Base-by-base conservation (phyloP, 106 monocot species). In the Dioscorea dumetorum region DNA sequence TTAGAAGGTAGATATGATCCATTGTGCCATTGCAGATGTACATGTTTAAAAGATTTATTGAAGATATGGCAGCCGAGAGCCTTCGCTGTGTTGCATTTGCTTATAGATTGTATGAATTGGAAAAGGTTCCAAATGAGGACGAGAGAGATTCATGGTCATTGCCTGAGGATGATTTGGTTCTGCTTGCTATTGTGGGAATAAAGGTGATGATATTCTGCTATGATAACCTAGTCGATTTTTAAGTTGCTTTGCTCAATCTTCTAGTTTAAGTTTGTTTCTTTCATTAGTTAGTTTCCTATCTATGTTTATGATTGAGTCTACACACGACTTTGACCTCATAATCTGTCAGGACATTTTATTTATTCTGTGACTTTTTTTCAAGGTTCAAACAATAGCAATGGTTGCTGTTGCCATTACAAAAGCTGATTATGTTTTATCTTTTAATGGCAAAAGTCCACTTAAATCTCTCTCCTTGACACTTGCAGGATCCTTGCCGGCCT, bases 11-110 rank as follows among this genome's bases (percentile, higher is more conserved):
- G 15, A 16, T 54, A 5, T 54, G 54, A 54, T 54, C 54, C 19
- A 54, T 54, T 12, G 9, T 8, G 54, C 4, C 61, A 2, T 12
- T 72, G 64, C 67, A 97, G 95, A 52, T 76, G 62, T 74, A 78
- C 71, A 77, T 75, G 66, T 91, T 82, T 48, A 89, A 75, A 66
- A 86, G 73, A 33, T 70, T 70, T 56, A 92, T 97, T 50, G 89
- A 84, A 66, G 86, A 84, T 65, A 97, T 97, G 97, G 89, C 97
- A 51, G 76, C 58, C 57, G 35, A 21, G 70, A 91, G 89, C 70
- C 77, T 97, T 48, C 85, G 97, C 24, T 97, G 97, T 74, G 86
- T 97, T 71, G 97, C 91, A 22, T 79, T 97, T 57, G 97, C 91
- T 51, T 91, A 88, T 60, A 76, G 84, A 68, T 66, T 80, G 22